phyloP scores from a whole-genome alignment of 176 grass and related monocot species.

The Zoysia japonica region DNA sequence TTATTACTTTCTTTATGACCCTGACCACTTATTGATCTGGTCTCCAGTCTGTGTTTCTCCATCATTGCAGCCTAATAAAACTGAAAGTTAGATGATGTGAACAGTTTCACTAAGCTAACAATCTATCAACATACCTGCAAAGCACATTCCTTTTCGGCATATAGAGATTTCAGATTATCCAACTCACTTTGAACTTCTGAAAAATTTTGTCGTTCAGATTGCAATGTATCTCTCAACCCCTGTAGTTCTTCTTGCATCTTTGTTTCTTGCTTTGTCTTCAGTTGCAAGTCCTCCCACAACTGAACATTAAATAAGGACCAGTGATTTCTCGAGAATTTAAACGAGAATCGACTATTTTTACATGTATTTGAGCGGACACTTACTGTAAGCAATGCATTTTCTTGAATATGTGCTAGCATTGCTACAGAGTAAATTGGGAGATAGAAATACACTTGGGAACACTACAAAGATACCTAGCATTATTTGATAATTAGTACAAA shows the following conservation, averaged over 20 bases:
- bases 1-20: conserved; percentile 34
- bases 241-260: conserved; percentile 78
- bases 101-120: conserved; percentile 17
- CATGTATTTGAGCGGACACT: neutral
- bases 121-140: conserved; percentile 63
- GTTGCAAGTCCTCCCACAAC: conserved; percentile 72
- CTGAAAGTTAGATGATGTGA: conserved; percentile 34
- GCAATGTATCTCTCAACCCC: conserved; percentile 65
- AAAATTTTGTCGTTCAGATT: conserved; percentile 71
- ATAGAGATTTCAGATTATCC: conserved; percentile 72
- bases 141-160: conserved; percentile 76
- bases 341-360: neutral
- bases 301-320: conserved; percentile 40
- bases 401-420: neutral
- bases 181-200: conserved; percentile 64
- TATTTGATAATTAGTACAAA: neutral
- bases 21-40: conserved; percentile 47
- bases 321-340: neutral
- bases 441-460: conserved; percentile 6
- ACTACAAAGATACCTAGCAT: neutral
- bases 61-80: conserved; percentile 67
- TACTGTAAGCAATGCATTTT: neutral
- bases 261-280: conserved; percentile 73
- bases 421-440: neutral
- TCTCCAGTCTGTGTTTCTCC: conserved; percentile 85